Conservation (phyloP, 257 asterid species). For the Penstemon davidsonii region DNA sequence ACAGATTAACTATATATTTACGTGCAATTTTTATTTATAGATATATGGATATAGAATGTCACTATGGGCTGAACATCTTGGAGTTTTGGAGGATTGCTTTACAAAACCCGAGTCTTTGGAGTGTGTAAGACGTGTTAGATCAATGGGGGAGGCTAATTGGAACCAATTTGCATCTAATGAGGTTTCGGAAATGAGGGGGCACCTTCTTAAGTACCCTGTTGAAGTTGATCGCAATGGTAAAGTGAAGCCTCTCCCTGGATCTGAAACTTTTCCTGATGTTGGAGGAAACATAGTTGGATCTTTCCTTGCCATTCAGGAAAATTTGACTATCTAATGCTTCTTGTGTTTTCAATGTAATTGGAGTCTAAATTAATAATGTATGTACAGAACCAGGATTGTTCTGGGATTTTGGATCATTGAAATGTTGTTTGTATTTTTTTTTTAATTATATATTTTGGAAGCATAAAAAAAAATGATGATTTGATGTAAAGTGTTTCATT, state of each 20-base stretch:
- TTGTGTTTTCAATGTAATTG: neutral
- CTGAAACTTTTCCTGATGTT: slow-evolving; percentile 84
- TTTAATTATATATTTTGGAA: slow-evolving; percentile 18
- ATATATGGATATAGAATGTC: slow-evolving; percentile 94
- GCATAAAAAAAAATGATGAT: slow-evolving; percentile 12
- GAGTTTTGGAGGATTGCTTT: slow-evolving; percentile 78
- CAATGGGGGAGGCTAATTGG: slow-evolving; percentile 89
- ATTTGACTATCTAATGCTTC: slow-evolving; percentile 61
- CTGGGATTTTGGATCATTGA: slow-evolving; percentile 17
- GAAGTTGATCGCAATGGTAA: slow-evolving; percentile 77
- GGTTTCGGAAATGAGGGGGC: slow-evolving; percentile 83
- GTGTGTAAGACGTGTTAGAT: slow-evolving; percentile 75
- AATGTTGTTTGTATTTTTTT: neutral
- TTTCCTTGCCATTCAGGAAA: slow-evolving; percentile 85
- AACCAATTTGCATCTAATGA: slow-evolving; percentile 63
- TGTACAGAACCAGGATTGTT: neutral
- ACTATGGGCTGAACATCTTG: slow-evolving; percentile 97
- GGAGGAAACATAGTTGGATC: slow-evolving; percentile 90
- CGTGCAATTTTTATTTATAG: slow-evolving; percentile 40
- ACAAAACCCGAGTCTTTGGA: slow-evolving; percentile 79
- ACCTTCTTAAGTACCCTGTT: slow-evolving; percentile 88
- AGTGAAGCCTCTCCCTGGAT: slow-evolving; percentile 72
- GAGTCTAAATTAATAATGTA: neutral
- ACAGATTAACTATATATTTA: neutral
- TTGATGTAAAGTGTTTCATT: slow-evolving; percentile 19